Base-by-base conservation (phyloP, 2,329 filamentous ascomycete genomes). In the Scytalidium lignicola region DNA sequence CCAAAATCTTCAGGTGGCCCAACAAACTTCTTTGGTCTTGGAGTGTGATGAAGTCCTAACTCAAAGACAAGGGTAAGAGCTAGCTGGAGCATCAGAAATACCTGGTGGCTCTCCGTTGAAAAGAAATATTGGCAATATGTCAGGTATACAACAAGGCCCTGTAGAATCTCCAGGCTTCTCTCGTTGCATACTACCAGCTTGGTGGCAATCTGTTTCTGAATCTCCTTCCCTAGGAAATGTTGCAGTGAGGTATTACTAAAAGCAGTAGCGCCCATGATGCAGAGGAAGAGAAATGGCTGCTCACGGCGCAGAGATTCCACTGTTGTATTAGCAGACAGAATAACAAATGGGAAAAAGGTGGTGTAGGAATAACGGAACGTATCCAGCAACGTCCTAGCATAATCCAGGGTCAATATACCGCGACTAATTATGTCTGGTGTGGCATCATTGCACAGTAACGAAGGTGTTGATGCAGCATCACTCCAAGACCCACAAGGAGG, bases 121-220 rank as follows among this genome's bases (percentile, higher is more conserved):
- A 26, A 26, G 23, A 26, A 26, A 26, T 26, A 26, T 10, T 26
- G 23, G 23, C 23, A 5, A 26, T 26, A 26, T 26, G 73, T 68
- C 44, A 76, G 73, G 52, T 83, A 83, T 6, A 82, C 70, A 20
- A 82, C 63, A 18, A 83, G 62, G 2, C 79, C 79, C 52, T 80
- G 75, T 1, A 83, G 60, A 15, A 83, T 55, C 55, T 83, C 78
- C 19, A 83, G 50, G 12, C 70, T 79, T 49, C 76, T 72, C 65
- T 83, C 79, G 0, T 78, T 78, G 3, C 74, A 71, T 0, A 79
- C 70, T 1, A 83, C 74, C 40, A 79, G 75, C 60, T 78, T 81
- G 42, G 78, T 65, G 1, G 72, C 76, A n/a, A 81, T 55, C 0
- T 79, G 69, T 57, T 79, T 80, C 26, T 77, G 68, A 45, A 82